phyloP scores from a whole-genome alignment of 2,329 filamentous ascomycete species.

The Colletotrichum costaricense region DNA sequence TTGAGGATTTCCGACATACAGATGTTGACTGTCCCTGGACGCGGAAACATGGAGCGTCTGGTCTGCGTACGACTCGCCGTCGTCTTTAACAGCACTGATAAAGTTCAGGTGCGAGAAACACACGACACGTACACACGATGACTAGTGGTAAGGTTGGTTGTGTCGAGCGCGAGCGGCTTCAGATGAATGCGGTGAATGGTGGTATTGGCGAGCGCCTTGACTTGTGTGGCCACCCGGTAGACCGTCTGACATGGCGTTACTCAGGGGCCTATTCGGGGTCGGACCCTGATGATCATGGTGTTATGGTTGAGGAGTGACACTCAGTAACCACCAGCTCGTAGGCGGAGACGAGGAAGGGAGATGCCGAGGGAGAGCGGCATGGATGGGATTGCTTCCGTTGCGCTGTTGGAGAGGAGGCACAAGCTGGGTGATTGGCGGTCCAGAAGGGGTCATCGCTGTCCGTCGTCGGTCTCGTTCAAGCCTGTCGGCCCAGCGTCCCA shows the following conservation, averaged over 20 bases:
- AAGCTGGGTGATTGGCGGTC: background rate
- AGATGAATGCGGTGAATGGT: conserved; percentile 23
- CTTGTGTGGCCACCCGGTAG: background rate
- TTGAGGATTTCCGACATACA: background rate
- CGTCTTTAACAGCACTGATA: background rate
- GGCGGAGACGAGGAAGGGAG: conserved; percentile 14
- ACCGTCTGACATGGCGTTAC: conserved; percentile 9
- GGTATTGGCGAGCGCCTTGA: conserved; percentile 10
- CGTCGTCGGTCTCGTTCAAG: conserved; percentile 9
- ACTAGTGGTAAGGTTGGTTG: conserved; percentile 2
- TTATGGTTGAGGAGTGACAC: conserved; percentile 16
- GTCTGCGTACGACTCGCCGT: background rate
- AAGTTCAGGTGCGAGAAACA: conserved; percentile 5
- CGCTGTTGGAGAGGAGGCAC: background rate
- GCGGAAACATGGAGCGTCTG: background rate
- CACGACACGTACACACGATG: background rate
- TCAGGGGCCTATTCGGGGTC: conserved; percentile 21
- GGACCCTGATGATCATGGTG: conserved; percentile 29
- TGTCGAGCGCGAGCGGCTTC: conserved; percentile 7
- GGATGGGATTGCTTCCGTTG: conserved; percentile 3
- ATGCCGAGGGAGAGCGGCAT: conserved; percentile 15
- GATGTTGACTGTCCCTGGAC: background rate
- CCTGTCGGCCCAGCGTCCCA: conserved; percentile 1
- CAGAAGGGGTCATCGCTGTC: conserved; percentile 22
- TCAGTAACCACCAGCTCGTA: background rate